phyloP scores from a whole-genome alignment of 2,329 filamentous ascomycete species.

The Stachybotrys chlorohalonatus region DNA sequence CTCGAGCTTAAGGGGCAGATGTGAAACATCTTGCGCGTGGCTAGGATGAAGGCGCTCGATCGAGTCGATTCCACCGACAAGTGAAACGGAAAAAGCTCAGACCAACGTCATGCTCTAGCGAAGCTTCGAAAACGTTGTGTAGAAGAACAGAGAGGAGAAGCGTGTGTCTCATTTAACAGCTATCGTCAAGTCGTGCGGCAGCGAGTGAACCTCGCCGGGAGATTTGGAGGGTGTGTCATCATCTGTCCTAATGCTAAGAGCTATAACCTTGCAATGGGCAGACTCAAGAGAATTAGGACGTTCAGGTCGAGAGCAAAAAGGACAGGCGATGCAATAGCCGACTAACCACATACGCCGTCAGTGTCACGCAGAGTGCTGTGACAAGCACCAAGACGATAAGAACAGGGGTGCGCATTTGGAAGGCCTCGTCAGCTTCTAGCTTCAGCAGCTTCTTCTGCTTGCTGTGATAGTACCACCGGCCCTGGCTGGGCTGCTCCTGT shows the following conservation, averaged over 20 bases:
- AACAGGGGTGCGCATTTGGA: conserved; percentile 48
- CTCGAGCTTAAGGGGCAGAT: too few species aligned
- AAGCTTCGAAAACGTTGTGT: too few species aligned
- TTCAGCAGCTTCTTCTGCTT: conserved; percentile 52
- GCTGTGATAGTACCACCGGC: conserved; percentile 40
- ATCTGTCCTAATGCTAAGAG: neutral
- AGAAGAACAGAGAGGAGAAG: too few species aligned
- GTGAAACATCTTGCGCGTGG: too few species aligned
- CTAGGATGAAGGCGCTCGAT: too few species aligned
- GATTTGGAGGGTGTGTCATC: neutral
- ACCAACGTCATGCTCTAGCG: too few species aligned
- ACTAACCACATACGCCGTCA: neutral
- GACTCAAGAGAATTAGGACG: neutral
- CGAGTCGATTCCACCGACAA: too few species aligned
- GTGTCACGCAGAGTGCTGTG: conserved; percentile 2
- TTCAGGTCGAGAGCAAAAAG: neutral
- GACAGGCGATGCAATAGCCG: neutral
- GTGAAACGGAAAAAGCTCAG: too few species aligned
- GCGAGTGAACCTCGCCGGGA: too few species aligned
- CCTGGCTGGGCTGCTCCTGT: conserved; percentile 6
- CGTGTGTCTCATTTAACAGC: too few species aligned
- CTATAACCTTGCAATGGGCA: neutral
- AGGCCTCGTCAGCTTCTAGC: conserved; percentile 55
- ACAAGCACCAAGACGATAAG: conserved; percentile 35
- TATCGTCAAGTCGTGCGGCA: too few species aligned